Evolutionary conservation across 2,329 filamentous ascomycete genomes (phyloP).

Genomic region (Nothomitra cinnamomea): DNA sequence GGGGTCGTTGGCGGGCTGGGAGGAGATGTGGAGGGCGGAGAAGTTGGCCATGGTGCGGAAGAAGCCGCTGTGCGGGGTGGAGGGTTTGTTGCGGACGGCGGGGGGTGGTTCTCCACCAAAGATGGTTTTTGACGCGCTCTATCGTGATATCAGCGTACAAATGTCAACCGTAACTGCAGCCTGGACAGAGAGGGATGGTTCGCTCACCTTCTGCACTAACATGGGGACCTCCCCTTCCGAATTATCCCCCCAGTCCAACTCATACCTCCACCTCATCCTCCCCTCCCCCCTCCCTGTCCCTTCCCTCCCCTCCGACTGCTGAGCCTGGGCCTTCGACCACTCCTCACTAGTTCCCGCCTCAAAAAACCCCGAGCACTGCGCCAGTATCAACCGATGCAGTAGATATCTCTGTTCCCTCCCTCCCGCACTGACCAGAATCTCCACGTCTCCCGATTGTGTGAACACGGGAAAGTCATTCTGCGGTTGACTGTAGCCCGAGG

Average conservation of each 20-base stretch:
- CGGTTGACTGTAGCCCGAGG: constrained; percentile 31
- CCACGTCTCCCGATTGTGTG: constrained; percentile 77
- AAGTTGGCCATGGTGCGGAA: constrained; percentile 81
- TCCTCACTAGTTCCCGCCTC: constrained; percentile 68
- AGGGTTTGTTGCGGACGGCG: constrained; percentile 45
- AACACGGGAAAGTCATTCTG: constrained; percentile 92
- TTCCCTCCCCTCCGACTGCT: constrained; percentile 20
- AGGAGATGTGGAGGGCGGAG: constrained; percentile 33
- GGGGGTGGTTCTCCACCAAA: constrained; percentile 33
- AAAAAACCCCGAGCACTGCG: constrained; percentile 87
- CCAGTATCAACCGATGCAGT: constrained; percentile 71
- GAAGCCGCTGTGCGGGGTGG: constrained; percentile 49
- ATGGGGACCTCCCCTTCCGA: constrained; percentile 66
- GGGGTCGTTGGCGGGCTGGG: constrained; percentile 21
- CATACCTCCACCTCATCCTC: constrained; percentile 65
- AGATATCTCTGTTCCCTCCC: constrained; percentile 69
- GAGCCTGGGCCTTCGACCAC: constrained; percentile 38
- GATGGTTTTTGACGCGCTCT: constrained; percentile 29
- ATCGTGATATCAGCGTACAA: constrained; percentile 7
- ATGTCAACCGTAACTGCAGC: neutral
- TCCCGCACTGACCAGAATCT: constrained; percentile 60
- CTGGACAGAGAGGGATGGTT: neutral
- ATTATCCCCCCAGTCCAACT: constrained; percentile 58
- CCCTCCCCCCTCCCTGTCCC: constrained; percentile 24
- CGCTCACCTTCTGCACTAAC: constrained; percentile 59